A percentile compares a stretch with the other conserved stretches of the same genome.
Conservation (phyloP, 2,329 filamentous ascomycete species). For the Diaporthe longicolla region DNA sequence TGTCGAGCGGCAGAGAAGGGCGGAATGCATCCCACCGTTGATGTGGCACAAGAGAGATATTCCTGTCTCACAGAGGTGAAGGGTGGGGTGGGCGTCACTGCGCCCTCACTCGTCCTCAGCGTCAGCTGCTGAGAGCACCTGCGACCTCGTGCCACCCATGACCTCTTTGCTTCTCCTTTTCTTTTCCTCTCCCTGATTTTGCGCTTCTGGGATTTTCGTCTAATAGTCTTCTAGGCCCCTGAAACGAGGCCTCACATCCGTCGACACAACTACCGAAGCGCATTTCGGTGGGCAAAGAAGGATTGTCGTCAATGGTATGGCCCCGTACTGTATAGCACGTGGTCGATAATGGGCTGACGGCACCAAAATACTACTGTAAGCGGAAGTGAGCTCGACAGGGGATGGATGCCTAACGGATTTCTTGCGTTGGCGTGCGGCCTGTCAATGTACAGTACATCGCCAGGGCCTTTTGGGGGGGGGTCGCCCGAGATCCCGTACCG, state of each 20-base stretch:
- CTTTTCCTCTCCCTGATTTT: not conserved
- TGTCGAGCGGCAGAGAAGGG: conserved; percentile 25
- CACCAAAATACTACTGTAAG: conserved; percentile 5
- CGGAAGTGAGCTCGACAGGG: conserved; percentile 25
- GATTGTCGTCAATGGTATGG: conserved; percentile 17
- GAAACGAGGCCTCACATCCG: conserved; percentile 11
- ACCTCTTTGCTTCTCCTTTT: not conserved
- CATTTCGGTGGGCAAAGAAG: conserved; percentile 6
- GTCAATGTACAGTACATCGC: conserved; percentile 21
- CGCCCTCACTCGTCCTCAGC: not conserved
- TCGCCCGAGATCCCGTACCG: conserved; percentile 2
- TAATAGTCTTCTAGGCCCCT: not conserved
- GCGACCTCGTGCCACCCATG: conserved; percentile 19
- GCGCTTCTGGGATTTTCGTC: not conserved
- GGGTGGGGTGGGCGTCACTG: not conserved
- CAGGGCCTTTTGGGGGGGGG: not conserved
- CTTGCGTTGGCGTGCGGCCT: not conserved
- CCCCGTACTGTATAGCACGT: conserved; percentile 30
- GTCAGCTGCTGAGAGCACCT: conserved; percentile 3
- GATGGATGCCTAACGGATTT: conserved; percentile 10
- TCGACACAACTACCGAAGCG: conserved; percentile 27
- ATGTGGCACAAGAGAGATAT: conserved; percentile 32
- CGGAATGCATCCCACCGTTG: conserved; percentile 23
- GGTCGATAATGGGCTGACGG: conserved; percentile 18
- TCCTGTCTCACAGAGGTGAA: conserved; percentile 20